Conservation (phyloP, 352 stramenopile species). For the Phytophthora podocarpi region DNA sequence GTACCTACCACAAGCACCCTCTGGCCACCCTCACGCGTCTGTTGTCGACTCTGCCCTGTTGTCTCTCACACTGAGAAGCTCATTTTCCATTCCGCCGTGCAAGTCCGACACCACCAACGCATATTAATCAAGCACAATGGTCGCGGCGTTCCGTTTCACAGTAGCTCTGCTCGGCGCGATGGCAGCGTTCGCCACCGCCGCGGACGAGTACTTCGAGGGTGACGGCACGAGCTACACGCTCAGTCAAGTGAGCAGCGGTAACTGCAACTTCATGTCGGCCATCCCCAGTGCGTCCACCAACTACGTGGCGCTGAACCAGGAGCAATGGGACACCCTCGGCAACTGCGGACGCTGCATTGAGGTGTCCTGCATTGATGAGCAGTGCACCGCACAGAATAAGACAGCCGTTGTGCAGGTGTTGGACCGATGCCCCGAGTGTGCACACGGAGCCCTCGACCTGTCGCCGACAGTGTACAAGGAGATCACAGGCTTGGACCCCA, state of each 20-base stretch:
- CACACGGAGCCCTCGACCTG: conserved; percentile 68
- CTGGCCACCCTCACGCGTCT: conserved; percentile 2
- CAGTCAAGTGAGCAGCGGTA: conserved; percentile 38
- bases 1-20: conserved; percentile 3
- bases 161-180: conserved; percentile 4
- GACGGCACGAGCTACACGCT: conserved; percentile 55
- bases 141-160: conserved; percentile 17
- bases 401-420: conserved; percentile 70
- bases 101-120: background rate
- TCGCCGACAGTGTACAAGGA: conserved; percentile 69
- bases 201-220: conserved; percentile 43
- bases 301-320: conserved; percentile 74
- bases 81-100: conserved; percentile 30
- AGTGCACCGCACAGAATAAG: conserved; percentile 47
- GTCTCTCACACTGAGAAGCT: conserved; percentile 7
- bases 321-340: conserved; percentile 55
- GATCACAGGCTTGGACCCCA: conserved; percentile 67
- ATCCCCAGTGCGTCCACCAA: conserved; percentile 49
- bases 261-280: conserved; percentile 67
- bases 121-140: conserved; percentile 12
- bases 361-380: conserved; percentile 61
- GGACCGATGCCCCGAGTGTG: conserved; percentile 77
- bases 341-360: conserved; percentile 68
- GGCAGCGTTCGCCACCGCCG: conserved; percentile 2
- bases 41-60: conserved; percentile 8